phyloP scores from a whole-genome alignment of 768 basidiomycete genomes.

The Termitomyces sp. region DNA sequence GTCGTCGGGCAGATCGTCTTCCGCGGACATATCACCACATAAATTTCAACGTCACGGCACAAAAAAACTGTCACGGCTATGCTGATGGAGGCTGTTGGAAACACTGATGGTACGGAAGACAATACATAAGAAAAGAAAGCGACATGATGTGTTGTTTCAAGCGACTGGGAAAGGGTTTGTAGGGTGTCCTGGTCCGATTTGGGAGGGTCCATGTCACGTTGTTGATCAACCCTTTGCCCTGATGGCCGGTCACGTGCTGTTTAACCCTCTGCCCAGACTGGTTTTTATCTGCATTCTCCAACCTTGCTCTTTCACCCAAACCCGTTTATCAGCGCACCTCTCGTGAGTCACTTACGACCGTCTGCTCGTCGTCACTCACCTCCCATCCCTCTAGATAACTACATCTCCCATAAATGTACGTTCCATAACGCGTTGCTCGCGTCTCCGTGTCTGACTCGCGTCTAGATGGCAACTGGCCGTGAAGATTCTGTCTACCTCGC shows the following conservation, averaged over 20 bases:
- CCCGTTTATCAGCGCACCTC: slow-evolving; percentile 32
- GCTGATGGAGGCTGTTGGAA: not conserved
- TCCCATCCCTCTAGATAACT: slow-evolving; percentile 3
- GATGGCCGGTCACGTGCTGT: slow-evolving; percentile 29
- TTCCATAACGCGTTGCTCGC: slow-evolving; percentile 27
- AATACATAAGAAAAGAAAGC: not conserved
- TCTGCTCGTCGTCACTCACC: not conserved
- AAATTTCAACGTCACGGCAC: not conserved
- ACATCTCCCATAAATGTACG: slow-evolving; percentile 37
- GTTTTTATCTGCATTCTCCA: slow-evolving; percentile 55
- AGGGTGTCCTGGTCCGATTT: slow-evolving; percentile 2
- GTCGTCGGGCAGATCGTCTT: not conserved
- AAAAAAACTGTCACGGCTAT: not conserved
- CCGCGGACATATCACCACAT: not conserved
- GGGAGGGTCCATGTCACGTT: slow-evolving; percentile 23
- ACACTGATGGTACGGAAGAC: not conserved
- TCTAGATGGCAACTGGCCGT: slow-evolving; percentile 77
- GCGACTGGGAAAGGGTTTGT: not conserved
- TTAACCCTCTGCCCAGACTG: slow-evolving; percentile 68
- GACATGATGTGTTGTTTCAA: not conserved
- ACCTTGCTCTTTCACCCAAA: slow-evolving; percentile 38
- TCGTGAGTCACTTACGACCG: slow-evolving; percentile 40
- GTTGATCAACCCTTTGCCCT: slow-evolving; percentile 42
- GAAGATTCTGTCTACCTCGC: slow-evolving; percentile 99
- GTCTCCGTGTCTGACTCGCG: slow-evolving; percentile 22